Evolutionary conservation across 768 basidiomycete species (phyloP).

Genomic region (Mrakia blollopis): DNA sequence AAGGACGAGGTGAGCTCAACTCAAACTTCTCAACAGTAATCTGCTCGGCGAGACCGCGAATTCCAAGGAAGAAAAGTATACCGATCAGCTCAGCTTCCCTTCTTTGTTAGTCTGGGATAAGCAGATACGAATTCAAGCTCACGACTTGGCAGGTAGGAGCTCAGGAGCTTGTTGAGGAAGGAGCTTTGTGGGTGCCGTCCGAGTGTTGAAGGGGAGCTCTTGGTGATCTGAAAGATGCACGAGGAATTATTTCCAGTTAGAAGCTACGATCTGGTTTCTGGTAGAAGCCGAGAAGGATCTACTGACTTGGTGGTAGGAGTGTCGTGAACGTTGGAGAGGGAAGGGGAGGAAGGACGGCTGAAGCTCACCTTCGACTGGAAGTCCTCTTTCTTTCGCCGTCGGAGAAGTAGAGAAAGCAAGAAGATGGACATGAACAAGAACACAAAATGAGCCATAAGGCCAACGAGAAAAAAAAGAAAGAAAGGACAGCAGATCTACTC

Average conservation of each 20-base stretch:
- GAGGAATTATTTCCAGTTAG: too few species aligned
- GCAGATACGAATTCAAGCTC: background rate
- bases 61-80: background rate
- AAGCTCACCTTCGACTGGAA: background rate
- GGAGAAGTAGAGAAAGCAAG: background rate
- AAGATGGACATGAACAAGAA: background rate
- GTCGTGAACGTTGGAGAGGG: too few species aligned
- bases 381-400: background rate
- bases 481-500: background rate
- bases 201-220: too few species aligned
- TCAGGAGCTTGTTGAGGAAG: background rate
- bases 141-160: background rate
- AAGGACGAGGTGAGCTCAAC: background rate
- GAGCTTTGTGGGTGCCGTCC: too few species aligned
- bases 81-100: too few species aligned
- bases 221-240: background rate
- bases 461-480: background rate
- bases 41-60: background rate
- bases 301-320: too few species aligned
- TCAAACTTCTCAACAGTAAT: background rate
- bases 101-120: background rate
- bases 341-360: background rate
- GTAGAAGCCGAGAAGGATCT: too few species aligned
- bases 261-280: too few species aligned
- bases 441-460: background rate